A percentile compares a stretch with the other conserved stretches of the same genome.
Conservation (phyloP, 2,329 filamentous ascomycete species). For the Aspergillus sp. region DNA sequence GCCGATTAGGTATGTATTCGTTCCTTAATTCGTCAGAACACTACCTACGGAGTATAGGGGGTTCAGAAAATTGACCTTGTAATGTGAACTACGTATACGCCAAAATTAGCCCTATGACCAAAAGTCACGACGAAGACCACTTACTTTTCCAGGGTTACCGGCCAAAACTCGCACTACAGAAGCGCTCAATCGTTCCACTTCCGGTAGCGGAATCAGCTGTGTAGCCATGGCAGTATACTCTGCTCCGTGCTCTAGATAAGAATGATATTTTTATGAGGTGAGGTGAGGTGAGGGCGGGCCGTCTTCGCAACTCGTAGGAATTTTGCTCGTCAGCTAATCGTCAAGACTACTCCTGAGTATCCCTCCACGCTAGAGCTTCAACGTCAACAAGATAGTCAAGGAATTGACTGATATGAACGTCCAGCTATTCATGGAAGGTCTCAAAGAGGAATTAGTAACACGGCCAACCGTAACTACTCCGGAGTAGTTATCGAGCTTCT, state of each 20-base stretch:
- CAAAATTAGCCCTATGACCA: neutral
- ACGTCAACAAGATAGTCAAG: too few species aligned
- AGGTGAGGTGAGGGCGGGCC: too few species aligned
- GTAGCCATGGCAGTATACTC: conserved; percentile 44
- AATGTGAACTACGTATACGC: conserved; percentile 46
- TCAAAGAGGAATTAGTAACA: neutral
- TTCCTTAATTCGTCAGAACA: conserved; percentile 44
- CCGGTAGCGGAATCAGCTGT: conserved; percentile 57
- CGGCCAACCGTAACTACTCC: neutral
- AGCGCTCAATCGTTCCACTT: conserved; percentile 69
- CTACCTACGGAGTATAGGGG: neutral
- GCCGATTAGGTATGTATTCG: conserved; percentile 91
- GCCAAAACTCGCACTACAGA: conserved; percentile 76
- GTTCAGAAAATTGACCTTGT: conserved; percentile 39
- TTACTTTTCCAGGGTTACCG: conserved; percentile 78
- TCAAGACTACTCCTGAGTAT: too few species aligned
- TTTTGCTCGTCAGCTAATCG: too few species aligned
- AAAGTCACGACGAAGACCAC: conserved; percentile 2
- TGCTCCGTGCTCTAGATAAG: neutral
- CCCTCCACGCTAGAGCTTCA: too few species aligned
- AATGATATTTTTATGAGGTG: too few species aligned
- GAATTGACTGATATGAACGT: too few species aligned
- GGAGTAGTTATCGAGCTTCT: neutral
- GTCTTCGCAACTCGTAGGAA: too few species aligned
- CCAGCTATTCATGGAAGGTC: neutral